A percentile compares a stretch with the other conserved stretches of the same genome.
These are phyloP conservation scores for Metschnikowia borealis DNA, from an alignment of 805 yeast species.

Conservation along the genomic window DNA sequence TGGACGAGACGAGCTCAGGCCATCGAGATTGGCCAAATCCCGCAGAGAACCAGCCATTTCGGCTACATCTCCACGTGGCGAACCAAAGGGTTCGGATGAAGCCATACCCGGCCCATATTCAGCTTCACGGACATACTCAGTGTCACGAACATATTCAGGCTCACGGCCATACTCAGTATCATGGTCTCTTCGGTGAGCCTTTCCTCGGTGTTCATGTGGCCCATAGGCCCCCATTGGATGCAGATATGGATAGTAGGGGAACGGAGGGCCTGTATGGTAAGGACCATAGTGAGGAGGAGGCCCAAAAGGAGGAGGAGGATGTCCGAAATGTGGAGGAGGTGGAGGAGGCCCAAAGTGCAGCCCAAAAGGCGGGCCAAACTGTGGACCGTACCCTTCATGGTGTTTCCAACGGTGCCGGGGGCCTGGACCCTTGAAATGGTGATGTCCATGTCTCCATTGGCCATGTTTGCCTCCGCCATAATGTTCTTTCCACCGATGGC, in stretches of 20 bases:
- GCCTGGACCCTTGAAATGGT: background rate
- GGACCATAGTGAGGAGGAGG: conserved; percentile 1
- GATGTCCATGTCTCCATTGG: conserved; percentile 1
- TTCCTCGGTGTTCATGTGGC: background rate
- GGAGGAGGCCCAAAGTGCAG: conserved; percentile 5
- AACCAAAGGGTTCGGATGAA: background rate
- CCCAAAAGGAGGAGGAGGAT: conserved; percentile 6
- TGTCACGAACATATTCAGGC: no score
- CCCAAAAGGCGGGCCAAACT: conserved; percentile 5
- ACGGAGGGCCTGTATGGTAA: conserved; percentile 4
- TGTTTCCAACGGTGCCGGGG: background rate
- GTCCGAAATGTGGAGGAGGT: conserved; percentile 11
- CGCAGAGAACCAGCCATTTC: background rate
- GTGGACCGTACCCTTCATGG: conserved; percentile 1
- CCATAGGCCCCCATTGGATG: conserved; percentile 2
- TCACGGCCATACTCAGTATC: background rate
- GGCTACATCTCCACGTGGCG: background rate
- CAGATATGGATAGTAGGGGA: conserved; percentile 2
- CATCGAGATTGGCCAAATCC: background rate
- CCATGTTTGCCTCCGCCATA: background rate
- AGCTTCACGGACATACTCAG: background rate
- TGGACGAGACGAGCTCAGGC: background rate
- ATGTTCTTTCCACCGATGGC: background rate
- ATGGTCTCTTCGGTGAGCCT: background rate
- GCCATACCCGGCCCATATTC: background rate